Percentiles rank a stretch among this genome's conserved stretches.
phyloP scores from a whole-genome alignment of 164 flowering plant genomes.

The Tinospora cordifolia region DNA sequence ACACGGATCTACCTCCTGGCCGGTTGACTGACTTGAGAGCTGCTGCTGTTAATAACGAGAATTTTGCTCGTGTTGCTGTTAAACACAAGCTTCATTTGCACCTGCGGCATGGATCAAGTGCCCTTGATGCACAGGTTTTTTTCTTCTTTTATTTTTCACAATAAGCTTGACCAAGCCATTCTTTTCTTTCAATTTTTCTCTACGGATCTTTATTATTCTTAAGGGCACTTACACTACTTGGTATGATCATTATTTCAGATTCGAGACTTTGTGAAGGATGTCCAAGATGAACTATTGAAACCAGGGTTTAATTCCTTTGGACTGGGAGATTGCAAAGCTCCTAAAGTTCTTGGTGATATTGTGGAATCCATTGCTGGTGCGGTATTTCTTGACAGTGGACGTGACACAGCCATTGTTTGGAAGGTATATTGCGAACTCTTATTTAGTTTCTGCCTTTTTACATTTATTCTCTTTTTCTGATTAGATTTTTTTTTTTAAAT shows the following conservation, averaged over 20 bases:
- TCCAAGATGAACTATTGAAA: conserved; percentile 53
- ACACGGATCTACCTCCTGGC: conserved; percentile 93
- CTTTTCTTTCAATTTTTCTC: not conserved
- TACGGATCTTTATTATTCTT: not conserved
- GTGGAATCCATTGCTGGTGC: conserved; percentile 98
- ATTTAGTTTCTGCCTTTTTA: not conserved
- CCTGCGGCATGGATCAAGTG: conserved; percentile 97
- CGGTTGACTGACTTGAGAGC: conserved; percentile 96
- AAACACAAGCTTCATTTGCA: conserved; percentile 84
- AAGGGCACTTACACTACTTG: not conserved
- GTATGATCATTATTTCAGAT: conserved; percentile 42
- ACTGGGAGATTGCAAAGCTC: conserved; percentile 97
- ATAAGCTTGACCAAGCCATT: not conserved
- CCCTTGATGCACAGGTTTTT: conserved; percentile 91
- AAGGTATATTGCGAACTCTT: conserved; percentile 38
- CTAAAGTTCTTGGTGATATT: conserved; percentile 98
- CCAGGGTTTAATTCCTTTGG: conserved; percentile 98
- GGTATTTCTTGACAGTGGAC: conserved; percentile 77
- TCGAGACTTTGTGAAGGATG: conserved; percentile 87
- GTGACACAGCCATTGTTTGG: conserved; percentile 78
- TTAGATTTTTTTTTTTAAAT: no score
- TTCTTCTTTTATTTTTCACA: not conserved
- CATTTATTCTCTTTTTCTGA: no score
- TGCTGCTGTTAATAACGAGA: conserved; percentile 98
- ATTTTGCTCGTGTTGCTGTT: conserved; percentile 96